Evolutionary conservation across 306 rosid genomes (phyloP).

Genomic region (Pterocarpus santalinus): DNA sequence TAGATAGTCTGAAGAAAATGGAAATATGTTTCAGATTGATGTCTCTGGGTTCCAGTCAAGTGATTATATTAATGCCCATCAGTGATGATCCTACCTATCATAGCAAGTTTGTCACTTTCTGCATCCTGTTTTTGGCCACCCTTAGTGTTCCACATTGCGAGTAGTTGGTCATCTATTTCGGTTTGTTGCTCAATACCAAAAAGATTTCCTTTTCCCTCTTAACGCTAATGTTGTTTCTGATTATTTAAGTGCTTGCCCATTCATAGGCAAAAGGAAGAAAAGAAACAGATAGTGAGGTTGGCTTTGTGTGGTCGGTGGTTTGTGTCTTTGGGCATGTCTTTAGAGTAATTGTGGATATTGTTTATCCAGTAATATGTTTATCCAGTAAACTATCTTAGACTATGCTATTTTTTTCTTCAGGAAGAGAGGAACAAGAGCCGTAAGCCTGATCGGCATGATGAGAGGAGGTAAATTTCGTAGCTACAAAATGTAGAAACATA

Average conservation of each 20-base stretch:
- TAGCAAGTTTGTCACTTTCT: conserved; percentile 22
- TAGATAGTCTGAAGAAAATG: neutral
- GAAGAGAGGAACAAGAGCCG: conserved; percentile 86
- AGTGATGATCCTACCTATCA: conserved; percentile 31
- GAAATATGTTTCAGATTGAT: conserved; percentile 28
- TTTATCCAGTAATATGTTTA: neutral
- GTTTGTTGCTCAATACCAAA: conserved; percentile 17
- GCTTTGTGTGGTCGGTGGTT: too few relatives aligned
- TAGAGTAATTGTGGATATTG: conserved; percentile 6
- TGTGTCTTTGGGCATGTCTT: neutral
- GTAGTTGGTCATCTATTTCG: neutral
- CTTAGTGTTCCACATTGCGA: neutral
- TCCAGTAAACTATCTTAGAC: conserved; percentile 44
- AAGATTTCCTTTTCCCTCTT: neutral
- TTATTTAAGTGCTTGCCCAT: too few relatives aligned
- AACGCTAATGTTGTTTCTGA: too few relatives aligned
- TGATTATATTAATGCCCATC: neutral
- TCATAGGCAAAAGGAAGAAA: too few relatives aligned
- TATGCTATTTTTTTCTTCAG: conserved; percentile 66
- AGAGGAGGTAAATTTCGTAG: conserved; percentile 66
- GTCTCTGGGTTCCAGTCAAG: conserved; percentile 29
- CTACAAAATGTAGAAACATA: neutral
- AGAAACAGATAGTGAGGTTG: too few relatives aligned
- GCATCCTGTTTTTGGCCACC: conserved; percentile 10
- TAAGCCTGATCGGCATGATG: conserved; percentile 78